These are phyloP conservation scores for Taiozyma sp. DNA, from an alignment of 1,139 yeast species.

Conservation along the genomic window DNA sequence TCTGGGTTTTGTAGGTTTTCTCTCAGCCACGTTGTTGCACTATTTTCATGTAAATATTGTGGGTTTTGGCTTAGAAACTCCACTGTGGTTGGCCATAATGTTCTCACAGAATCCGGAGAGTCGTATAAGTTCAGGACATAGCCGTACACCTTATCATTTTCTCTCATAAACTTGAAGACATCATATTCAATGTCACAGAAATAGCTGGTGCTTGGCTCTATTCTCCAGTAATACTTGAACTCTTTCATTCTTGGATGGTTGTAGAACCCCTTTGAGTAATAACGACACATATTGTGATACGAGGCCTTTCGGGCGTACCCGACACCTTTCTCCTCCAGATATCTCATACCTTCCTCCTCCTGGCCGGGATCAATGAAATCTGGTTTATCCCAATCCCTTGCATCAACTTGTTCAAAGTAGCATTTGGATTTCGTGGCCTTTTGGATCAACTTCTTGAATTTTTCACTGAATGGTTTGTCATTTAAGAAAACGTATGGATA, in stretches of 20 bases:
- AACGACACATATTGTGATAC: conserved; percentile 78
- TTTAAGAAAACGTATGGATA: conserved; percentile 82
- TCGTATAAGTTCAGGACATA: conserved; percentile 66
- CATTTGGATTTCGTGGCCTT: conserved; percentile 43
- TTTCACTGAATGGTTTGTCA: conserved; percentile 57
- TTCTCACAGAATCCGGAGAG: conserved; percentile 52
- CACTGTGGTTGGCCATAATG: conserved; percentile 67
- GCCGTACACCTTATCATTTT: conserved; percentile 60
- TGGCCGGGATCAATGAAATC: conserved; percentile 40
- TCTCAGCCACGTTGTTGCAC: conserved; percentile 68
- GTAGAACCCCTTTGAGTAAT: conserved; percentile 60
- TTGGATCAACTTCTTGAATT: conserved; percentile 37
- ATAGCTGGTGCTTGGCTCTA: conserved; percentile 70
- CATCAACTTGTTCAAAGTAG: conserved; percentile 52
- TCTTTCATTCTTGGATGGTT: conserved; percentile 54
- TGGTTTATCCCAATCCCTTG: conserved; percentile 63
- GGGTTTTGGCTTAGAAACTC: conserved; percentile 52
- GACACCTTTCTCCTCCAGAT: conserved; percentile 38
- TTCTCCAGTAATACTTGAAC: conserved; percentile 67
- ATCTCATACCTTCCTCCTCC: conserved; percentile 35
- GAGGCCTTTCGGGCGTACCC: conserved; percentile 60
- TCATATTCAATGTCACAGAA: conserved; percentile 68
- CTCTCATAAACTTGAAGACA: conserved; percentile 68
- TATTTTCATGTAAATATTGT: conserved; percentile 57
- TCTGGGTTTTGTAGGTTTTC: conserved; percentile 59